These are phyloP conservation scores for Eleusine indica DNA, from an alignment of 176 grass and related monocot genomes.

Conservation along the genomic window DNA sequence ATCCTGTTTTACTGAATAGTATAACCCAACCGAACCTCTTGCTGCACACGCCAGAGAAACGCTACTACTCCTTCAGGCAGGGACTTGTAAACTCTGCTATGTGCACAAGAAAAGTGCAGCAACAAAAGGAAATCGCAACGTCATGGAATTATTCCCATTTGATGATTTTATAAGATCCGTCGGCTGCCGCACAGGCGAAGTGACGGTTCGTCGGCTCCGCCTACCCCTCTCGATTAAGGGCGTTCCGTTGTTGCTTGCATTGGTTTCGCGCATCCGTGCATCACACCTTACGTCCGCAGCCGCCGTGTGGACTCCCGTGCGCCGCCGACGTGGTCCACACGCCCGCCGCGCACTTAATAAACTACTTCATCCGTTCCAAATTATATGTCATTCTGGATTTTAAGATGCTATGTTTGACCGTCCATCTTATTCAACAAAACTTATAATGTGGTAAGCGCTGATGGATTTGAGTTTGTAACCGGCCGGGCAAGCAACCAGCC, in stretches of 20 bases:
- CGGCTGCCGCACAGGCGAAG: conserved; percentile 12
- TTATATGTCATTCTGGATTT: too few species aligned
- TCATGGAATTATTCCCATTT: not conserved
- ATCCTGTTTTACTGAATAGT: not conserved
- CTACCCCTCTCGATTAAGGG: not conserved
- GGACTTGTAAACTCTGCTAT: conserved; percentile 13
- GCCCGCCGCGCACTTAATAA: conserved; percentile 12
- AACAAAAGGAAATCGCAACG: not conserved
- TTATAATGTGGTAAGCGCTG: not conserved
- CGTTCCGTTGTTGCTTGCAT: not conserved
- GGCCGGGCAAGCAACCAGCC: not conserved
- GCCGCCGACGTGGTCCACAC: conserved; percentile 10
- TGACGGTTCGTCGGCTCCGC: conserved; percentile 11
- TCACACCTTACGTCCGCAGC: conserved; percentile 37
- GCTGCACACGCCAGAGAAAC: not conserved
- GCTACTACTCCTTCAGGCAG: not conserved
- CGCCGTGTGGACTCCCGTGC: conserved; percentile 1
- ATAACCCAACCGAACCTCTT: not conserved
- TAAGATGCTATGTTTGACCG: too few species aligned
- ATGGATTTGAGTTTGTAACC: not conserved
- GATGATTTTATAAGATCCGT: not conserved
- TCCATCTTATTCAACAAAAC: too few species aligned
- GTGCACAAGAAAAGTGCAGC: conserved; percentile 22
- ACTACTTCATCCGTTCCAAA: too few species aligned
- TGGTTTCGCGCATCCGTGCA: conserved; percentile 26